These are phyloP conservation scores for Luffa aegyptiaca DNA, from an alignment of 306 rosid genomes.

Conservation along the genomic window DNA sequence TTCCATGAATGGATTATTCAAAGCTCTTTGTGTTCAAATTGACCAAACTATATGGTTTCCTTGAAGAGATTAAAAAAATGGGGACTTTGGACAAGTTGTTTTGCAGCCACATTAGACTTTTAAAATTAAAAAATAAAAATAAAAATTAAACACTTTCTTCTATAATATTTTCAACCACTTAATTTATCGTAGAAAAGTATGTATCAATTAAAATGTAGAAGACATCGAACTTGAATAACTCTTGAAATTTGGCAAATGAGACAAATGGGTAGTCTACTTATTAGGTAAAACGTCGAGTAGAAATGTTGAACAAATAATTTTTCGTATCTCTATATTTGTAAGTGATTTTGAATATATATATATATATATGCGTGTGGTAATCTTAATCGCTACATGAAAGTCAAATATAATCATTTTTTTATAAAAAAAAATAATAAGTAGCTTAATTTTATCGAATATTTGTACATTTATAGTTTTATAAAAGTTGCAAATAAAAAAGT, in stretches of 20 bases:
- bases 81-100: neutral
- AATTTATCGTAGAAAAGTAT: neutral
- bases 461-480: neutral
- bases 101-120: neutral
- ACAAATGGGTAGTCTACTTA: neutral
- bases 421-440: no score
- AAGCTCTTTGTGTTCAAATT: neutral
- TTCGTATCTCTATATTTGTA: neutral
- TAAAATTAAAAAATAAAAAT: no score
- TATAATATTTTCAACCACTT: neutral
- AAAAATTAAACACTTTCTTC: no score
- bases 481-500: neutral
- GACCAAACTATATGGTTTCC: neutral
- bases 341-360: no score
- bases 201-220: neutral
- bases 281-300: neutral
- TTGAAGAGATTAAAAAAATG: neutral
- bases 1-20: neutral
- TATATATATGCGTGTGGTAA: no score
- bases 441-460: no score
- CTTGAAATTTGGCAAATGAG: neutral
- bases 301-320: neutral
- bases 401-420: no score
- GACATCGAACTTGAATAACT: neutral
- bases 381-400: no score